phyloP scores from a whole-genome alignment of 192 early-diverging fungal genomes.

The Gamsiella multidivaricata region DNA sequence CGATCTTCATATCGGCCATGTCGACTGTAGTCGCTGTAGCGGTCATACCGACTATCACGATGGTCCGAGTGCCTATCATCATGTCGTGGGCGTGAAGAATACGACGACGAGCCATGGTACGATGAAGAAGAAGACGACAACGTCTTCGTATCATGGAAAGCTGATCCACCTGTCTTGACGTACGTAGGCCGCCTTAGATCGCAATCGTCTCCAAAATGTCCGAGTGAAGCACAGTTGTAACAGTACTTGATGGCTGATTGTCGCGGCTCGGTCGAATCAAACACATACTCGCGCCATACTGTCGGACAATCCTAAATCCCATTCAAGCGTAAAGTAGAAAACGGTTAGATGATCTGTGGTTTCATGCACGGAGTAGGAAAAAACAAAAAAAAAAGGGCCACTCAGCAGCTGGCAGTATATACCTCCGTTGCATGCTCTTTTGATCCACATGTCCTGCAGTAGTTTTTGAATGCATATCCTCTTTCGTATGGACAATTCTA shows the following conservation, averaged over 20 bases:
- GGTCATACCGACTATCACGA: neutral
- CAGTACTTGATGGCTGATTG: slow-evolving; percentile 20
- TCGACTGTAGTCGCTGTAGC: too few species aligned
- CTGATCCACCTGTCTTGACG: neutral
- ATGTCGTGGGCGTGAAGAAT: neutral
- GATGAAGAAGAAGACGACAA: neutral
- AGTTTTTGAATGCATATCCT: neutral
- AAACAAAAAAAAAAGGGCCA: too few species aligned
- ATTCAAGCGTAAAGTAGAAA: neutral
- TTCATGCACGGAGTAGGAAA: too few species aligned
- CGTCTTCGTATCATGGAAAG: neutral
- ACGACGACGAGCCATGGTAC: neutral
- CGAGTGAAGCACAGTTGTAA: slow-evolving; percentile 35
- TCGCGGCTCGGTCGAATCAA: neutral
- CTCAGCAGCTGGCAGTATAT: too few species aligned
- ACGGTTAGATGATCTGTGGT: too few species aligned
- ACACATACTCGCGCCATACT: slow-evolving; percentile 35
- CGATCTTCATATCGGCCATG: neutral
- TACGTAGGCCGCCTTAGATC: slow-evolving; percentile 9
- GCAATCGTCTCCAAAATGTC: slow-evolving; percentile 48
- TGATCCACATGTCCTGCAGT: slow-evolving; percentile 15
- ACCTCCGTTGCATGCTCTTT: slow-evolving; percentile 29
- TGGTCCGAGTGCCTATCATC: neutral
- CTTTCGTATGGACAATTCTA: slow-evolving; percentile 17
- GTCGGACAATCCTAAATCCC: slow-evolving; percentile 39